Conservation (phyloP, 805 yeast genomes). For the Candida hispaniensis region DNA sequence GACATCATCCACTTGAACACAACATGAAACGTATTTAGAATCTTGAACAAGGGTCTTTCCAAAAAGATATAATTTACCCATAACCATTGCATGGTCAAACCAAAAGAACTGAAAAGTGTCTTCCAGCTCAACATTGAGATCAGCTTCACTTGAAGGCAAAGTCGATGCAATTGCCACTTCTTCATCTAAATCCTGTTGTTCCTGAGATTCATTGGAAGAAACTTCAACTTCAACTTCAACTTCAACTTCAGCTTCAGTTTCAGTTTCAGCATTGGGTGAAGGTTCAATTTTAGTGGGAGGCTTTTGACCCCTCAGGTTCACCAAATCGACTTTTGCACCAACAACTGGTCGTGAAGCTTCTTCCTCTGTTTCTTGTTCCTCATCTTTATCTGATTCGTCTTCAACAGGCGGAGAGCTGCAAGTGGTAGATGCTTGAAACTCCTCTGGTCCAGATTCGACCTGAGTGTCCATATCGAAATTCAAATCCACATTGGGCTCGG, state of each 20-base stretch:
- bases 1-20: conserved; percentile 64
- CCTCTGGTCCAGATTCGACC: no score
- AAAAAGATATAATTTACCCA: conserved; percentile 55
- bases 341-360: conserved; percentile 8
- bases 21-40: conserved; percentile 51
- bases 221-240: conserved; percentile 49
- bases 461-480: no score
- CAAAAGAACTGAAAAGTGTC: conserved; percentile 60
- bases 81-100: conserved; percentile 80
- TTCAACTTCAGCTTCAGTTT: conserved; percentile 1
- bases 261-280: conserved; percentile 21
- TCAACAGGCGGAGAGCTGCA: conserved; percentile 3
- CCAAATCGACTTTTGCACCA: conserved; percentile 1
- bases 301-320: conserved; percentile 7
- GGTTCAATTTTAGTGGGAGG: neutral
- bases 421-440: conserved; percentile 18
- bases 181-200: neutral
- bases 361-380: no score
- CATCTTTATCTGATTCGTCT: conserved; percentile 16
- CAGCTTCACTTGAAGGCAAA: neutral
- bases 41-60: conserved; percentile 50
- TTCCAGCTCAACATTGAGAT: neutral
- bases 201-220: neutral
- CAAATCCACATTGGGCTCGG: no score
- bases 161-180: conserved; percentile 1